Evolutionary conservation across 371 early-diverging fungal species (phyloP).

Genomic region (Zopfochytrium polystomum): DNA sequence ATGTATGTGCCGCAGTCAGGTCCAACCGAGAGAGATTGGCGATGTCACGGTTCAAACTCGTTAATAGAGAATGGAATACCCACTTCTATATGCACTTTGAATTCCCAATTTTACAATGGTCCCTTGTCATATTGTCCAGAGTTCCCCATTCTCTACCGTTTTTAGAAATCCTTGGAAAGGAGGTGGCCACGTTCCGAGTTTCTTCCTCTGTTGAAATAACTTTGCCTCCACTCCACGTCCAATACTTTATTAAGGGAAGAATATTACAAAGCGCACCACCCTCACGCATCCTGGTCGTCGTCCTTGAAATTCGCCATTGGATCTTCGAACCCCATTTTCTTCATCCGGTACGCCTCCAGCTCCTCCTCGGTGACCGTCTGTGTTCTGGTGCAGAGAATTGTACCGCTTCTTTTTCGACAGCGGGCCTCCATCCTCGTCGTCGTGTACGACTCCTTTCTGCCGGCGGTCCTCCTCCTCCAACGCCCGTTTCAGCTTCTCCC

Average conservation of each 20-base stretch:
- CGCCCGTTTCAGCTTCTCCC: conserved; percentile 47
- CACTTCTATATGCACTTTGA: no score
- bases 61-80: no score
- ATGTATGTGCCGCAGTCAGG: no score
- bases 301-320: conserved; percentile 50
- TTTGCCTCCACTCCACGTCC: no score
- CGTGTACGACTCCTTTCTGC: conserved; percentile 6
- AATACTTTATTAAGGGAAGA: background rate
- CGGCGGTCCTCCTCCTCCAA: conserved; percentile 36
- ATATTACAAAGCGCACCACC: background rate
- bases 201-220: no score
- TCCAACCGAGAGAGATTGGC: no score
- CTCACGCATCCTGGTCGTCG: conserved; percentile 21
- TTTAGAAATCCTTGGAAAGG: no score
- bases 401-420: conserved; percentile 18
- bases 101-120: no score
- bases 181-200: no score
- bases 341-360: conserved; percentile 57
- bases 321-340: conserved; percentile 35
- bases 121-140: no score
- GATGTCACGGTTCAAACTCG: no score
- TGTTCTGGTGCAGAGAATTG: conserved; percentile 6
- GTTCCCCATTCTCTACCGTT: no score
- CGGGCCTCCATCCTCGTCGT: conserved; percentile 26
- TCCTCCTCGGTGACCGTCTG: conserved; percentile 52